phyloP scores from a whole-genome alignment of 1,284 basidiomycete species.

The Cryptococcus depauperatus region DNA sequence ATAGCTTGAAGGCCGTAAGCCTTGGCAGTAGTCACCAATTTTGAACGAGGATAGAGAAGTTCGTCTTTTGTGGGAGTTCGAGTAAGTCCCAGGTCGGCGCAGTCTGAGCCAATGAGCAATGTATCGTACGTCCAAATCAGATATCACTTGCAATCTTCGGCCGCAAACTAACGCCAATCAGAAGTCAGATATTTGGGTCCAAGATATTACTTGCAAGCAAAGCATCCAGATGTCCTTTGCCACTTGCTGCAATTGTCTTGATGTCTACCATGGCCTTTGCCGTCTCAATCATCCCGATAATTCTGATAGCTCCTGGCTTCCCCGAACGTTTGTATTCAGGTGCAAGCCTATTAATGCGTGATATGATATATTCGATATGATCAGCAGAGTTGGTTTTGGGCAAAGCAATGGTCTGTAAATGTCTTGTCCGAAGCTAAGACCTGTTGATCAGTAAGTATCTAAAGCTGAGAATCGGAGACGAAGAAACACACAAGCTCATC shows the following conservation, averaged over 20 bases:
- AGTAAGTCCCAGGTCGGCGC: slow-evolving; percentile 76
- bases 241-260: slow-evolving; percentile 28
- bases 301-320: slow-evolving; percentile 47
- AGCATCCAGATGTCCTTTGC: slow-evolving; percentile 34
- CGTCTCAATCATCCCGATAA: slow-evolving; percentile 73
- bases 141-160: slow-evolving; percentile 79
- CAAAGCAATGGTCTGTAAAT: slow-evolving; percentile 58
- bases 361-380: slow-evolving; percentile 59
- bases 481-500: slow-evolving; percentile 53
- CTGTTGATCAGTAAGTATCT: neutral
- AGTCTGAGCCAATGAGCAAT: slow-evolving; percentile 36
- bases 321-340: slow-evolving; percentile 22
- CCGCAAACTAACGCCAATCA: slow-evolving; percentile 68
- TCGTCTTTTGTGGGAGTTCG: slow-evolving; percentile 68
- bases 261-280: slow-evolving; percentile 51
- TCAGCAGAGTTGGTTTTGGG: slow-evolving; percentile 67
- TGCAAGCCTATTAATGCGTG: slow-evolving; percentile 30
- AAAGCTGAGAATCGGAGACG: neutral
- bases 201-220: slow-evolving; percentile 21
- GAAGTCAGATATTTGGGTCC: no score
- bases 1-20: slow-evolving; percentile 77
- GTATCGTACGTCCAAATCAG: neutral
- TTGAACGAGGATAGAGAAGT: slow-evolving; percentile 75
- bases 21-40: slow-evolving; percentile 74
- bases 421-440: slow-evolving; percentile 29